A percentile compares a stretch with the other conserved stretches of the same genome.
Conservation (phyloP, 345 rosid species). For the Heritiera fomes region DNA sequence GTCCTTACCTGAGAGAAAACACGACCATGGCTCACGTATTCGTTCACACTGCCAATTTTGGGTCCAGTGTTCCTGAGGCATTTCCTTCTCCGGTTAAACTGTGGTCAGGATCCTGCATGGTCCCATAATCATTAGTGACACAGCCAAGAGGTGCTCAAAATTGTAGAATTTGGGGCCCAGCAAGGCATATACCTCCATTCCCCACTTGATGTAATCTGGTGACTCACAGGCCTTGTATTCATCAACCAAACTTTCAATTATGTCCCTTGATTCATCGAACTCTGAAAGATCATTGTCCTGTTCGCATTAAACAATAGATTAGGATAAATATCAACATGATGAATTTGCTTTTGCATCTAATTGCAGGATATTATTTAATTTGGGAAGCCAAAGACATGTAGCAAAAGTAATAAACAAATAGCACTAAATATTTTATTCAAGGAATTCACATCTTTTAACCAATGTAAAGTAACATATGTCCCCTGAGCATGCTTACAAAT, state of each 20-base stretch:
- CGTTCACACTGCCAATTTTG: conserved; percentile 55
- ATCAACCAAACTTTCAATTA: conserved; percentile 79
- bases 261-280: conserved; percentile 95
- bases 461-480: not conserved
- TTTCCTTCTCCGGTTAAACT: conserved; percentile 80
- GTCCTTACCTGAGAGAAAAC: conserved; percentile 1
- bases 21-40: conserved; percentile 23
- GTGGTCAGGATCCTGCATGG: conserved; percentile 74
- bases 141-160: conserved; percentile 2
- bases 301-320: conserved; percentile 13
- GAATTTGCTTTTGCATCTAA: not conserved
- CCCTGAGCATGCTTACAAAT: not conserved
- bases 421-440: not conserved
- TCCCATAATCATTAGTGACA: conserved; percentile 12
- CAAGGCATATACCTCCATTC: conserved; percentile 76
- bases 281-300: conserved; percentile 99
- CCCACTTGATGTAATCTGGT: conserved; percentile 78
- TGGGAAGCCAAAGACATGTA: not conserved
- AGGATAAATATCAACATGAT: not conserved
- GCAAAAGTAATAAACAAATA: not conserved
- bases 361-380: not conserved
- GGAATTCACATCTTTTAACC: not conserved
- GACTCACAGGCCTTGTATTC: conserved; percentile 26
- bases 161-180: conserved; percentile 2
- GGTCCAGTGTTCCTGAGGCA: conserved; percentile 73